A percentile compares a stretch with the other conserved stretches of the same genome.
These are phyloP conservation scores for Vicia villosa DNA, from an alignment of 306 rosid species.

Conservation along the genomic window DNA sequence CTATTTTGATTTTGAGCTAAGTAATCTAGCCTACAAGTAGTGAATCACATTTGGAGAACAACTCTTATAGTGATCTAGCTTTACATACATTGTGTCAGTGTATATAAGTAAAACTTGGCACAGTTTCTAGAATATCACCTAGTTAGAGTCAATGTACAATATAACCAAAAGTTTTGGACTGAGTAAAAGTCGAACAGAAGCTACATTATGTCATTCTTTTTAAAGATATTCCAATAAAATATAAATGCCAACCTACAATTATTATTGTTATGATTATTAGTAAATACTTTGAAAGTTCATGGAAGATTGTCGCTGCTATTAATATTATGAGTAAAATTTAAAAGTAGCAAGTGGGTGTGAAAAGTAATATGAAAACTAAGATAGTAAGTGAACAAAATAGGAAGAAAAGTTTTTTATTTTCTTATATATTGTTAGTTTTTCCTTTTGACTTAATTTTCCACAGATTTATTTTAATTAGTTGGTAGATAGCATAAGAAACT, in stretches of 20 bases:
- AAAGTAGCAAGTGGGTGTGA: slow-evolving; percentile 21
- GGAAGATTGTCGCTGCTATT: background rate
- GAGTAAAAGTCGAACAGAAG: slow-evolving; percentile 35
- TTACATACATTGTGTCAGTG: background rate
- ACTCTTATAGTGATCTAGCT: background rate
- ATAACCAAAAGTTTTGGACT: slow-evolving; percentile 31
- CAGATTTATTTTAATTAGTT: background rate
- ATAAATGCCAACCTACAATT: slow-evolving; percentile 12
- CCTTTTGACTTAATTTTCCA: slow-evolving; percentile 15
- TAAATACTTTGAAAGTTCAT: slow-evolving; percentile 13
- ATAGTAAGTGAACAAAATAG: background rate
- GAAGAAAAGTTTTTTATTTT: slow-evolving; percentile 13
- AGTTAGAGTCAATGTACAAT: slow-evolving; percentile 22
- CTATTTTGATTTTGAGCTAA: too few species aligned
- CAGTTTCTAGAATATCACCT: slow-evolving; percentile 38
- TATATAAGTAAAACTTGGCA: background rate
- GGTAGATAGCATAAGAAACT: slow-evolving; percentile 27
- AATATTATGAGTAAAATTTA: background rate
- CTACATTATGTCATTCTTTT: slow-evolving; percentile 17
- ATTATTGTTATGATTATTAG: background rate
- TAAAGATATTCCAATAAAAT: background rate
- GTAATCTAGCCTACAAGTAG: too few species aligned
- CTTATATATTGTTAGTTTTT: background rate
- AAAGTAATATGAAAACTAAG: slow-evolving; percentile 3
- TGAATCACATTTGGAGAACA: too few species aligned